Evolutionary conservation across 1,139 yeast genomes (phyloP).

Genomic region (Blastobotrys serpentis): DNA sequence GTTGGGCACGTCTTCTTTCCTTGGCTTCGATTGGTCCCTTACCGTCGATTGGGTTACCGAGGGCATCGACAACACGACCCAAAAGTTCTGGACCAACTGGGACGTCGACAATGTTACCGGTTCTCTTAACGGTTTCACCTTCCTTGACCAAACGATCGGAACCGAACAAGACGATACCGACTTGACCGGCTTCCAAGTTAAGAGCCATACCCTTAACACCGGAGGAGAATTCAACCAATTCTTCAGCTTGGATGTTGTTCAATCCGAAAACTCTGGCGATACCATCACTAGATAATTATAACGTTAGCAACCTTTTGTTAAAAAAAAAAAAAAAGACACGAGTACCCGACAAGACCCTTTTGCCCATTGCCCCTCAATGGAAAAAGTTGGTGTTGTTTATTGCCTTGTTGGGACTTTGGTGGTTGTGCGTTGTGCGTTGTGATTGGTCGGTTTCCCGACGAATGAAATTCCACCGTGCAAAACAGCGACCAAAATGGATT

Average conservation of each 20-base stretch:
- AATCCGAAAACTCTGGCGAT: constrained; percentile 99
- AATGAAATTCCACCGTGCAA: constrained; percentile 3
- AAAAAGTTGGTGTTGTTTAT: too few relatives aligned
- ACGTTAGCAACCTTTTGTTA: not conserved
- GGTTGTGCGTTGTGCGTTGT: constrained; percentile 11
- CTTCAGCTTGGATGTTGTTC: constrained; percentile 99
- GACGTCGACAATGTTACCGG: constrained; percentile 99
- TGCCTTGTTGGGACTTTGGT: constrained; percentile 7
- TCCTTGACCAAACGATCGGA: constrained; percentile 98
- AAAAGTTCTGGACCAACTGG: constrained; percentile 98
- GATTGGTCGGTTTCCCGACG: constrained; percentile 18
- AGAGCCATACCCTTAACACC: constrained; percentile 99
- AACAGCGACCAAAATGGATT: too few relatives aligned
- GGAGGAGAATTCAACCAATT: constrained; percentile 97
- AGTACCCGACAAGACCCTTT: too few relatives aligned
- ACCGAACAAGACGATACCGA: constrained; percentile 99
- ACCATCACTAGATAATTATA: constrained; percentile 74
- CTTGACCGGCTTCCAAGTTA: constrained; percentile 99
- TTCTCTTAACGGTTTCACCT: constrained; percentile 99
- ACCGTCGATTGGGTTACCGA: constrained; percentile 99
- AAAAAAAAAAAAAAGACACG: not conserved
- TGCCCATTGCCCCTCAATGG: too few relatives aligned
- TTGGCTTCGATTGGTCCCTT: constrained; percentile 95
- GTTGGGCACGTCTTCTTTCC: constrained; percentile 91
- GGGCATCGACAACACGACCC: constrained; percentile 99